Evolutionary conservation across 2,329 filamentous ascomycete species (phyloP).

Genomic region (Onygenales sp.): DNA sequence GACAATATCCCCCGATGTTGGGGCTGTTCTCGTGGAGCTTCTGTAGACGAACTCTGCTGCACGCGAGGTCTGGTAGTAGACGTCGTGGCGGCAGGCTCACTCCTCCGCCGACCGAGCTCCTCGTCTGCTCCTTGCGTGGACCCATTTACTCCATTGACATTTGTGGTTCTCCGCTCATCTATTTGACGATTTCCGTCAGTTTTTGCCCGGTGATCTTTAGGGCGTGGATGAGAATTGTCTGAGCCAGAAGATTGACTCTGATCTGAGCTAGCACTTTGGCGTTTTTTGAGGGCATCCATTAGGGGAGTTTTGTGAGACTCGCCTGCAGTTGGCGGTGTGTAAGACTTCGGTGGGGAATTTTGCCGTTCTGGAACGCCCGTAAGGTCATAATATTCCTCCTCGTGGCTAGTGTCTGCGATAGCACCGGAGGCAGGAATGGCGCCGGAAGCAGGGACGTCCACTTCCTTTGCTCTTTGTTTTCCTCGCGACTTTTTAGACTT

Average conservation of each 20-base stretch:
- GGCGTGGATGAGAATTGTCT: not conserved
- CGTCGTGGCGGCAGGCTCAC: not conserved
- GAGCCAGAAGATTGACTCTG: not conserved
- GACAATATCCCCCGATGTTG: not conserved
- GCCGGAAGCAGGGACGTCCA: not conserved
- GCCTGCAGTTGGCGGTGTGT: not conserved
- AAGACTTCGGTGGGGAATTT: not conserved
- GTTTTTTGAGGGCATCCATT: not conserved
- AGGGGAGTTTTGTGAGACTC: not conserved
- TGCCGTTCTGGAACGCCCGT: not conserved
- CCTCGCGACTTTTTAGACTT: not conserved
- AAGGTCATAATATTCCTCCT: not conserved
- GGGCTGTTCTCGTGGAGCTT: not conserved
- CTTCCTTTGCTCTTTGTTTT: not conserved
- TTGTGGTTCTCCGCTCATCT: not conserved
- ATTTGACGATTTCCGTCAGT: not conserved
- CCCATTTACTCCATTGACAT: too few species aligned
- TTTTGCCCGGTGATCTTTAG: not conserved
- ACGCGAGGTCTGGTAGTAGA: too few species aligned
- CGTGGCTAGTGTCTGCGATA: not conserved
- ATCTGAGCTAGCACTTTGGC: not conserved
- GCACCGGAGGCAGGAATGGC: not conserved
- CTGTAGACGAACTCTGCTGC: not conserved
- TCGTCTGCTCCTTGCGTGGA: not conserved
- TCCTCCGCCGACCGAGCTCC: not conserved